Evolutionary conservation across 495 filamentous ascomycete species (phyloP).

Genomic region (Bacidia gigantensis): DNA sequence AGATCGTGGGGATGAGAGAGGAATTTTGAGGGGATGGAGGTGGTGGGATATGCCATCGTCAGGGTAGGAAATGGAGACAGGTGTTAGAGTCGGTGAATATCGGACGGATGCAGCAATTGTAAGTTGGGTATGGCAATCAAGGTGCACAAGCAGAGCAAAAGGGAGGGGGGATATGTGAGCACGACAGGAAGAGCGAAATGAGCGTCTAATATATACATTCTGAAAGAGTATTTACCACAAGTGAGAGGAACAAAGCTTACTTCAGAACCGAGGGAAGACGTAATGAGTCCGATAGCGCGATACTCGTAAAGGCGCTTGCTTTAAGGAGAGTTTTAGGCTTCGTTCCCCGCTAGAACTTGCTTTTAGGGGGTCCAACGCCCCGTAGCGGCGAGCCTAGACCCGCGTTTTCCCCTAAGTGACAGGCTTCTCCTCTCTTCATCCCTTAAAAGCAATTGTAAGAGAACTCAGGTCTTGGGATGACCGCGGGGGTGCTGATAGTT

Average conservation of each 20-base stretch:
- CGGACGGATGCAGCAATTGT: not conserved
- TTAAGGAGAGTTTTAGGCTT: not conserved
- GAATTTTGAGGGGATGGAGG: slow-evolving; percentile 60
- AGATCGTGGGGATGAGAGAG: slow-evolving; percentile 64
- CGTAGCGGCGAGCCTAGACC: not conserved
- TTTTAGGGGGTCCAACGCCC: slow-evolving; percentile 8
- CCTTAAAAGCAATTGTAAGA: slow-evolving; percentile 17
- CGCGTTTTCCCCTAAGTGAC: slow-evolving; percentile 15
- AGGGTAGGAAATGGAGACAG: slow-evolving; percentile 1
- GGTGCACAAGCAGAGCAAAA: not conserved
- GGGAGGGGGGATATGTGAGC: not conserved
- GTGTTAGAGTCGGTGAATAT: not conserved
- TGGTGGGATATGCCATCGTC: slow-evolving; percentile 50
- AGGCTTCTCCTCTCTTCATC: slow-evolving; percentile 3
- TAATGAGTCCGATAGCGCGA: no score
- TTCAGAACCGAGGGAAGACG: no score
- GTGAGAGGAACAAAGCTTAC: not conserved
- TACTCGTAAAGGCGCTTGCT: no score
- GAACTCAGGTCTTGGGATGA: not conserved
- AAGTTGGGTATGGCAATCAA: no score
- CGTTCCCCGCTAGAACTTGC: slow-evolving; percentile 9
- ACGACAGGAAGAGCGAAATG: not conserved
- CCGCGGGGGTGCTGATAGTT: not conserved
- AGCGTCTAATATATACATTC: no score
- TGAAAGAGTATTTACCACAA: not conserved